Conservation (phyloP, 2,329 filamentous ascomycete species). For the Pseudopithomyces maydicus region DNA sequence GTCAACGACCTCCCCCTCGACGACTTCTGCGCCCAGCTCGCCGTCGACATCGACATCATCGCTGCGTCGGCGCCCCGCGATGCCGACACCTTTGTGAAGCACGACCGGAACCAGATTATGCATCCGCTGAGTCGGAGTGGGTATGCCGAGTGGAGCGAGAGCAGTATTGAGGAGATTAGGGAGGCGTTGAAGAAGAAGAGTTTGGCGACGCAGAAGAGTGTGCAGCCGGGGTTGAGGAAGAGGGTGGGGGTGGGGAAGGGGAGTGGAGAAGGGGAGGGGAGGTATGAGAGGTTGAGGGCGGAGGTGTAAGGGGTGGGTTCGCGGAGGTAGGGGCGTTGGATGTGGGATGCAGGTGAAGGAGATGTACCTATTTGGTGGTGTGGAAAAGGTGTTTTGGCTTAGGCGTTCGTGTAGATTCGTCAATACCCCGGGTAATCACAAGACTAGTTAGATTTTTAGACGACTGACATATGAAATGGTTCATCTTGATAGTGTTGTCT, state of each 20-base stretch:
- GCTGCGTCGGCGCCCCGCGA: slow-evolving; percentile 60
- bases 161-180: slow-evolving; percentile 45
- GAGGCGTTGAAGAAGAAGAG: slow-evolving; percentile 45
- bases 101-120: slow-evolving; percentile 56
- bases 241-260: not conserved
- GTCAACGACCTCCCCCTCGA: slow-evolving; percentile 73
- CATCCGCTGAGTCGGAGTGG: slow-evolving; percentile 56
- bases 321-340: not conserved
- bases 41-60: slow-evolving; percentile 75
- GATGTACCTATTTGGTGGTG: too few species aligned
- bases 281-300: not conserved
- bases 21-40: slow-evolving; percentile 74
- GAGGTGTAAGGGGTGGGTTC: not conserved
- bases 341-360: not conserved
- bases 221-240: not conserved
- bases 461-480: too few species aligned
- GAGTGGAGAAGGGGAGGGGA: not conserved
- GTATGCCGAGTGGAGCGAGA: slow-evolving; percentile 40
- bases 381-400: too few species aligned
- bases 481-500: too few species aligned
- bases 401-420: too few species aligned
- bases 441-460: too few species aligned
- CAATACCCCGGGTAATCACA: too few species aligned
- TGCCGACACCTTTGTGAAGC: slow-evolving; percentile 56
- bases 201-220: not conserved